Conservation (phyloP, 2,329 filamentous ascomycete species). For the Epichloe scottii region DNA sequence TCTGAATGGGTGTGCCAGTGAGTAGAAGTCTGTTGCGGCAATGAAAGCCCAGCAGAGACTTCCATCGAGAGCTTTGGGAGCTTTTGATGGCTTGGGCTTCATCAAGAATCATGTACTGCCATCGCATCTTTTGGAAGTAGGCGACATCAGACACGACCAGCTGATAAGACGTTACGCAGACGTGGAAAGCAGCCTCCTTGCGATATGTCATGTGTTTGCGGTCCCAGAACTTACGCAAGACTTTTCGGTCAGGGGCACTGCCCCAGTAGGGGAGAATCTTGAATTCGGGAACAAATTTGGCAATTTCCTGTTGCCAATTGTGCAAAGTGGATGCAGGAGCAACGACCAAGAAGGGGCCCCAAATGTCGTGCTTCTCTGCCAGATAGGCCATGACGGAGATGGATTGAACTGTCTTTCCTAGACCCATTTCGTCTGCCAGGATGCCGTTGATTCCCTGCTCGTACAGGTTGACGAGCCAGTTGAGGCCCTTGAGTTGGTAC, state of each 20-base stretch:
- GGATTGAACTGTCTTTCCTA: slow-evolving; percentile 96
- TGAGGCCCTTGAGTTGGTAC: slow-evolving; percentile 97
- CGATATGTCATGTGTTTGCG: slow-evolving; percentile 93
- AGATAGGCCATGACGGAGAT: slow-evolving; percentile 99
- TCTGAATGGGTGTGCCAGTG: slow-evolving; percentile 95
- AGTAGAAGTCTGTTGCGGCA: slow-evolving; percentile 88
- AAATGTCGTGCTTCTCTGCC: slow-evolving; percentile 93
- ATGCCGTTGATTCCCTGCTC: slow-evolving; percentile 99
- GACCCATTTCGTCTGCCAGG: slow-evolving; percentile 97
- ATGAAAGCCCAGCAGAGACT: slow-evolving; percentile 84
- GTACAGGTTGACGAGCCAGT: slow-evolving; percentile 97
- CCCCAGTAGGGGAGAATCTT: slow-evolving; percentile 98
- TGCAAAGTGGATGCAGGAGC: slow-evolving; percentile 91
- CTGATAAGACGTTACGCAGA: slow-evolving; percentile 93
- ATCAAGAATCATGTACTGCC: slow-evolving; percentile 99
- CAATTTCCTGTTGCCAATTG: slow-evolving; percentile 99
- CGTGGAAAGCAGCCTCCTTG: slow-evolving; percentile 87
- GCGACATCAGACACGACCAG: slow-evolving; percentile 90
- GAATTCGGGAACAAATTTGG: slow-evolving; percentile 84
- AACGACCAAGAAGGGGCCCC: slow-evolving; percentile 95
- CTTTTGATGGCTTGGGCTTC: slow-evolving; percentile 99
- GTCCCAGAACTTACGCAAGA: slow-evolving; percentile 97
- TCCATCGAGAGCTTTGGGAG: slow-evolving; percentile 92
- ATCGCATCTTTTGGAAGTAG: slow-evolving; percentile 98
- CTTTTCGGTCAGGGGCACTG: slow-evolving; percentile 83